A percentile compares a stretch with the other conserved stretches of the same genome.
Evolutionary conservation across 139 green algal genomes (phyloP).

Genomic region (Zygnema cylindricum): DNA sequence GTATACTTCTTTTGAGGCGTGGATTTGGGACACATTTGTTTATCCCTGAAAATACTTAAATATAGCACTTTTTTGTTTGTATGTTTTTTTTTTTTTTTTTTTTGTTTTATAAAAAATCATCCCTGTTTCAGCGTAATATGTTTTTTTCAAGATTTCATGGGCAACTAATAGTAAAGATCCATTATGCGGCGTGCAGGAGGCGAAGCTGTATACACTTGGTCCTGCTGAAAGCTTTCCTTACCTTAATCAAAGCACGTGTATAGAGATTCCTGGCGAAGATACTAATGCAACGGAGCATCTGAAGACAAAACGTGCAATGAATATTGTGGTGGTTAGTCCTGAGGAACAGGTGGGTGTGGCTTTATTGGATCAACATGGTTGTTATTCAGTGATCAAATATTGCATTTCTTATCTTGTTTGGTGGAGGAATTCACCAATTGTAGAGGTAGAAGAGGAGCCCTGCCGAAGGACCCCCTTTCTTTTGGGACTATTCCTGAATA

Average conservation of each 20-base stretch:
- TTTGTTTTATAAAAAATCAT: too few species aligned
- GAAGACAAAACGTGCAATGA: conserved; percentile 88
- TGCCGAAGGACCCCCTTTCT: too few species aligned
- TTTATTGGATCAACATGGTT: background rate
- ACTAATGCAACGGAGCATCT: conserved; percentile 59
- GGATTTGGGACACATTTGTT: background rate
- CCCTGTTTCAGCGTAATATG: too few species aligned
- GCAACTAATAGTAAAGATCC: too few species aligned
- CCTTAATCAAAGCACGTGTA: conserved; percentile 89
- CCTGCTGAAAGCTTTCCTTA: conserved; percentile 69
- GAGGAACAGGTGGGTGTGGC: conserved; percentile 67
- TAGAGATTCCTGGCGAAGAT: conserved; percentile 74
- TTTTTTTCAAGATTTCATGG: too few species aligned
- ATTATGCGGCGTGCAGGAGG: conserved; percentile 28
- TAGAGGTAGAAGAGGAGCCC: background rate
- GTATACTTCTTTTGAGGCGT: background rate
- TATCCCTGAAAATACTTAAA: background rate
- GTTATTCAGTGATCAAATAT: background rate
- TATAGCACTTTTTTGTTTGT: too few species aligned
- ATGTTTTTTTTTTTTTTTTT: too few species aligned
- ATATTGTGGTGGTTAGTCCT: conserved; percentile 88
- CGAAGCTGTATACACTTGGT: conserved; percentile 35
- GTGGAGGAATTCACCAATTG: background rate
- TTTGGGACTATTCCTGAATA: background rate
- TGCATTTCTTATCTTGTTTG: background rate